Percentiles rank a stretch among this genome's conserved stretches.
Conservation (phyloP, 768 basidiomycete genomes). For the Termitomyces sp. region DNA sequence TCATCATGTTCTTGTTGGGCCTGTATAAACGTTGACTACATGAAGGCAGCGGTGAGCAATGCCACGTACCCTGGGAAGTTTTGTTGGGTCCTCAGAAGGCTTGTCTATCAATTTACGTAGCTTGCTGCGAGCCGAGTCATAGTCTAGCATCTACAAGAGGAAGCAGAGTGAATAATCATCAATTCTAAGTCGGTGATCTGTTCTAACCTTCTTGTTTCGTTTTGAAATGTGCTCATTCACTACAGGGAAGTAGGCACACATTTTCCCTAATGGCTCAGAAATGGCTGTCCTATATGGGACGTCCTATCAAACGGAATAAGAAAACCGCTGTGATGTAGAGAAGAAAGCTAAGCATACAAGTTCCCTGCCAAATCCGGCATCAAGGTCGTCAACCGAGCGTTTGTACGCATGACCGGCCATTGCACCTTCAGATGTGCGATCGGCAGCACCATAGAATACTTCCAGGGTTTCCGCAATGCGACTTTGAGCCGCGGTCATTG, state of each 20-base stretch:
- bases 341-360: slow-evolving; percentile 46
- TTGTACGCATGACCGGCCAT: slow-evolving; percentile 98
- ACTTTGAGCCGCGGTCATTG: slow-evolving; percentile 91
- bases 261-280: slow-evolving; percentile 92
- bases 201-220: slow-evolving; percentile 87
- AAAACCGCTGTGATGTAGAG: neutral
- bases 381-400: slow-evolving; percentile 90
- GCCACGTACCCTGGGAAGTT: slow-evolving; percentile 55
- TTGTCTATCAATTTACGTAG: slow-evolving; percentile 88
- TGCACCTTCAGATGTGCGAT: slow-evolving; percentile 82
- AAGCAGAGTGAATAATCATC: neutral
- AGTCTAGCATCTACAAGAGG: slow-evolving; percentile 69
- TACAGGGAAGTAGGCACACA: slow-evolving; percentile 91
- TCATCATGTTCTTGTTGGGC: slow-evolving; percentile 97
- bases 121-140: slow-evolving; percentile 87
- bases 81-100: slow-evolving; percentile 89
- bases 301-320: slow-evolving; percentile 49
- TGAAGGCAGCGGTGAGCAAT: neutral
- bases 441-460: slow-evolving; percentile 84
- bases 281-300: slow-evolving; percentile 92
- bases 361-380: slow-evolving; percentile 77
- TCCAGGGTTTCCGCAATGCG: slow-evolving; percentile 93
- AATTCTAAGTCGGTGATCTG: neutral
- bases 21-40: slow-evolving; percentile 31
- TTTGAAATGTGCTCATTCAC: slow-evolving; percentile 93